Conservation (phyloP, 2,329 filamentous ascomycete genomes). For the Phyllosticta citribraziliensis region DNA sequence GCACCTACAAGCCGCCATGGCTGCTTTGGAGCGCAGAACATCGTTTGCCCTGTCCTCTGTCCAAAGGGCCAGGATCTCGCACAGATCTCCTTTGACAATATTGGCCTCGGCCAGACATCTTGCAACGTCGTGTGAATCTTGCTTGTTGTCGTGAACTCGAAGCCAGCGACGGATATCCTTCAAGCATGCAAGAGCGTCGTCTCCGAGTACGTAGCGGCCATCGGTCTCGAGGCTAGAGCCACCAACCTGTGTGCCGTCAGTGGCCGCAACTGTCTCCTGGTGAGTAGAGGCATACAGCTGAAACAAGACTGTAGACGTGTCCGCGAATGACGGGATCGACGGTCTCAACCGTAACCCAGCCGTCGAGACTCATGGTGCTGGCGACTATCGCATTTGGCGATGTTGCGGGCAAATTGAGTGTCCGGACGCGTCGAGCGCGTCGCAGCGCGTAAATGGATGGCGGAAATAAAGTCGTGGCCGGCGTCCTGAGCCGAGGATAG, state of each 20-base stretch:
- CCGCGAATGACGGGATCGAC: conserved; percentile 90
- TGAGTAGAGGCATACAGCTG: conserved; percentile 55
- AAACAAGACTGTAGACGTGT: conserved; percentile 86
- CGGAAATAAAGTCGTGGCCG: not conserved
- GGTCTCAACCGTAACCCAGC: conserved; percentile 33
- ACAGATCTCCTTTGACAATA: conserved; percentile 76
- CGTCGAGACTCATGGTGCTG: conserved; percentile 23
- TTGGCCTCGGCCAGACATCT: conserved; percentile 88
- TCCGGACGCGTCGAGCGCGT: conserved; percentile 7
- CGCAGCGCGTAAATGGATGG: not conserved
- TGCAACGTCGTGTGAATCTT: conserved; percentile 86
- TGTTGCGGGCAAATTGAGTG: not conserved
- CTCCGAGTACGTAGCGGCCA: conserved; percentile 77
- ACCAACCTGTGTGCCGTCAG: conserved; percentile 56
- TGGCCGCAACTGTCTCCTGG: not conserved
- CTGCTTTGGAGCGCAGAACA: conserved; percentile 67
- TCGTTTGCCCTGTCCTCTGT: conserved; percentile 63
- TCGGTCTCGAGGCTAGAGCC: conserved; percentile 71
- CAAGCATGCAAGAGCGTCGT: conserved; percentile 83
- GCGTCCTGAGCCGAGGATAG: conserved; percentile 3
- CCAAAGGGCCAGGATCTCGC: conserved; percentile 82
- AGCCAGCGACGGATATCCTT: conserved; percentile 95
- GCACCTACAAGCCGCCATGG: conserved; percentile 60
- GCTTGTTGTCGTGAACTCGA: conserved; percentile 87
- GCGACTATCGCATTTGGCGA: not conserved